phyloP scores from a whole-genome alignment of 768 basidiomycete species.

The Agaricus blazei region DNA sequence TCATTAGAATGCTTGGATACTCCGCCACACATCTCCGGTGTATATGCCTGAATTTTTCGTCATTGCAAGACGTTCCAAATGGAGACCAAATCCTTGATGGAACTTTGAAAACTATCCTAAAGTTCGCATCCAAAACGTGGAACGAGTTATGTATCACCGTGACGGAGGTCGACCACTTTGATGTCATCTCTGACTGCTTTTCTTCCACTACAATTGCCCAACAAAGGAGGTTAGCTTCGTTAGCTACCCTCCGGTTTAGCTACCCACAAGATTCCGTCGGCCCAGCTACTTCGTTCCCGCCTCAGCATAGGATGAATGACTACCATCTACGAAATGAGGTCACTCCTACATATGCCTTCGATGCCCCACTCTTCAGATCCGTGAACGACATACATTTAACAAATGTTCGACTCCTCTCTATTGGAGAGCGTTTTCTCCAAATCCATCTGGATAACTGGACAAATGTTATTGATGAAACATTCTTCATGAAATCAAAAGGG shows the following conservation, averaged over 20 bases:
- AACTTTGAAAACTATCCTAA: background rate
- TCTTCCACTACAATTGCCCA: background rate
- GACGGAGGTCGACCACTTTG: background rate
- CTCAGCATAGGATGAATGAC: background rate
- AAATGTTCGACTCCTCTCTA: background rate
- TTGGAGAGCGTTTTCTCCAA: background rate
- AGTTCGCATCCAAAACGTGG: background rate
- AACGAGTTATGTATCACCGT: background rate
- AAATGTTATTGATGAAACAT: background rate
- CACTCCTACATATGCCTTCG: background rate
- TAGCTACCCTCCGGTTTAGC: background rate
- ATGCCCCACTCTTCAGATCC: background rate
- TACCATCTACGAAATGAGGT: background rate
- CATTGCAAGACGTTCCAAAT: background rate
- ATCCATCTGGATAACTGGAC: slow-evolving; percentile 2
- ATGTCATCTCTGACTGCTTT: background rate
- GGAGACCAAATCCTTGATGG: background rate
- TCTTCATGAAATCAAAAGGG: background rate
- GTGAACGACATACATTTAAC: background rate
- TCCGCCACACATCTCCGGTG: background rate
- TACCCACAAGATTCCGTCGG: background rate
- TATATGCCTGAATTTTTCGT: background rate
- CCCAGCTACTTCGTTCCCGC: background rate
- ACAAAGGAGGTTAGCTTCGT: background rate
- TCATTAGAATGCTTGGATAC: background rate